Percentiles rank a stretch among this genome's conserved stretches.
Conservation (phyloP, 2,329 filamentous ascomycete genomes). For the Colletotrichum siamense region DNA sequence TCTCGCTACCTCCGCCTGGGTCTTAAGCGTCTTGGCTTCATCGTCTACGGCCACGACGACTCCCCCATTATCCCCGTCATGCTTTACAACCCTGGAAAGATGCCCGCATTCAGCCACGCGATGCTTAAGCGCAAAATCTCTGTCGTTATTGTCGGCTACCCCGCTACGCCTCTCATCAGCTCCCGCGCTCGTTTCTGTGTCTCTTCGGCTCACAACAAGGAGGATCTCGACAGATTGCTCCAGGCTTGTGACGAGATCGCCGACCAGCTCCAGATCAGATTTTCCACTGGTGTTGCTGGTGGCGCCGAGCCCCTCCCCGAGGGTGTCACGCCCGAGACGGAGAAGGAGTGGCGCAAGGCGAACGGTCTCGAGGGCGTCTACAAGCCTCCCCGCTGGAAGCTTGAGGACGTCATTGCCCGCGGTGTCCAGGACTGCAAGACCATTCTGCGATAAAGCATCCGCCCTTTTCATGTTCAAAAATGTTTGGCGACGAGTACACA, state of each 20-base stretch:
- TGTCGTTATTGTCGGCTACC: constrained; percentile 96
- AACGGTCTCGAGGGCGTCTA: constrained; percentile 75
- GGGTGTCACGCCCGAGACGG: constrained; percentile 73
- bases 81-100: constrained; percentile 98
- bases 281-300: constrained; percentile 93
- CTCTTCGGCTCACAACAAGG: constrained; percentile 96
- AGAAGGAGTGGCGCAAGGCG: constrained; percentile 69
- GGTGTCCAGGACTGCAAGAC: constrained; percentile 79
- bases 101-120: constrained; percentile 97
- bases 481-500: background rate
- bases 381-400: constrained; percentile 77
- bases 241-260: constrained; percentile 92
- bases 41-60: constrained; percentile 97
- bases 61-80: constrained; percentile 95
- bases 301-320: constrained; percentile 80
- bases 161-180: constrained; percentile 92
- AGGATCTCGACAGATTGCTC: constrained; percentile 90
- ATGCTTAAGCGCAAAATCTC: constrained; percentile 99
- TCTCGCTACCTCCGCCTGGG: constrained; percentile 97
- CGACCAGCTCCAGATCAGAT: constrained; percentile 92
- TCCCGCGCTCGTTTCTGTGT: constrained; percentile 96
- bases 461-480: background rate
- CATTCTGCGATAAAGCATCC: constrained; percentile 63
- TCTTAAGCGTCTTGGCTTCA: constrained; percentile 94
- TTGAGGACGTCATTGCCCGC: constrained; percentile 80